phyloP scores from a whole-genome alignment of 2,329 filamentous ascomycete genomes.

The Trichoderma sp. region DNA sequence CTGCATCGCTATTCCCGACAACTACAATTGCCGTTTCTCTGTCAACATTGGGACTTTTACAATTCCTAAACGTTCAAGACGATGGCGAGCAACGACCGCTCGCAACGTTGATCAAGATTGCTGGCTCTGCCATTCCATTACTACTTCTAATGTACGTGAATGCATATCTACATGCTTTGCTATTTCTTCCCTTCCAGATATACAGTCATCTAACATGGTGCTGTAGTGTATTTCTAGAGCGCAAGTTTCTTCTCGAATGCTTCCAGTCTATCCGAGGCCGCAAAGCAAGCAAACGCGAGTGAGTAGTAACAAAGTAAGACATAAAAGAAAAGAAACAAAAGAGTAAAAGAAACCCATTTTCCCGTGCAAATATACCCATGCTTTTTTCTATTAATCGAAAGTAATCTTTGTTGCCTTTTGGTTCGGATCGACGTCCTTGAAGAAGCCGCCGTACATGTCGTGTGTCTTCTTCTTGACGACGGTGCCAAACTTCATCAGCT shows the following conservation, averaged over 20 bases:
- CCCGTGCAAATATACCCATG: constrained; percentile 6
- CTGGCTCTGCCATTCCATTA: constrained; percentile 50
- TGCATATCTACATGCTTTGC: constrained; percentile 24
- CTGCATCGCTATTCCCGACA: constrained; percentile 30
- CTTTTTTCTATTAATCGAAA: constrained; percentile 59
- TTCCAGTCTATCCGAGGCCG: constrained; percentile 43
- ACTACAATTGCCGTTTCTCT: constrained; percentile 29
- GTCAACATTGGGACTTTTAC: constrained; percentile 29
- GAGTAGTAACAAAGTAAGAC: constrained; percentile 25
- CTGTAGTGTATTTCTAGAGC: constrained; percentile 52
- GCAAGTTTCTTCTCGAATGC: constrained; percentile 51
- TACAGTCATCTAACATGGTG: constrained; percentile 22
- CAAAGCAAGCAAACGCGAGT: constrained; percentile 32
- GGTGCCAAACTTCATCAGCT: constrained; percentile 90
- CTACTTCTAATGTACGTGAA: constrained; percentile 58
- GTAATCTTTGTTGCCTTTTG: constrained; percentile 89
- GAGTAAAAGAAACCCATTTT: constrained; percentile 8
- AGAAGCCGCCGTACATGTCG: constrained; percentile 91
- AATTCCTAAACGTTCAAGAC: constrained; percentile 27
- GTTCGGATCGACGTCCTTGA: constrained; percentile 81
- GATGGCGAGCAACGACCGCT: constrained; percentile 30
- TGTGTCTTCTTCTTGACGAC: constrained; percentile 99
- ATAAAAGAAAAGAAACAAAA: not conserved
- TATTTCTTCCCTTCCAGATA: constrained; percentile 23
- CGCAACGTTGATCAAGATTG: constrained; percentile 45